Conservation (phyloP, 2,329 filamentous ascomycete genomes). For the Colletotrichum cordylinicola region DNA sequence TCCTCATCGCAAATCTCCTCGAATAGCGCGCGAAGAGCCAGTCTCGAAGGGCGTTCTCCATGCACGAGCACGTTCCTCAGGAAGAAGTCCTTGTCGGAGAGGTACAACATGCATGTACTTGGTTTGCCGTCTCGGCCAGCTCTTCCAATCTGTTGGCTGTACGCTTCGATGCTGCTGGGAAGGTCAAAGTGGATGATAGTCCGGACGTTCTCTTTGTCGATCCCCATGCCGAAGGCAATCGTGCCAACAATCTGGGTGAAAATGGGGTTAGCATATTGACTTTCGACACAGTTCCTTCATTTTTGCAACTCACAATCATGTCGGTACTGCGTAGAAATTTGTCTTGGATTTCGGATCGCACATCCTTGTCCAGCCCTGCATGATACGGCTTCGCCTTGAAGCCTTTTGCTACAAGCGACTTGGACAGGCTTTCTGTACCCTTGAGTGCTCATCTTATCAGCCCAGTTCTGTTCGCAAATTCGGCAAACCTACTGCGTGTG, state of each 20-base stretch:
- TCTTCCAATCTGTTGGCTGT: slow-evolving; percentile 63
- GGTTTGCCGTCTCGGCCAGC: slow-evolving; percentile 58
- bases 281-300: rapidly evolving
- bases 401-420: slow-evolving; percentile 36
- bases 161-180: slow-evolving; percentile 58
- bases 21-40: slow-evolving; percentile 53
- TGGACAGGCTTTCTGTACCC: slow-evolving; percentile 52
- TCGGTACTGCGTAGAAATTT: slow-evolving; percentile 53
- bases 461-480: background rate
- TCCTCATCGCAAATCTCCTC: slow-evolving; percentile 53
- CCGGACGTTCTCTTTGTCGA: slow-evolving; percentile 60
- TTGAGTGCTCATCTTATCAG: background rate
- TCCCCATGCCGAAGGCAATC: slow-evolving; percentile 66
- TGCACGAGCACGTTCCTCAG: slow-evolving; percentile 64
- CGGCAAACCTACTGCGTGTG: slow-evolving; percentile 46
- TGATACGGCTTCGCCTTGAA: slow-evolving; percentile 54
- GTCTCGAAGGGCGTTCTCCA: slow-evolving; percentile 61
- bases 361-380: slow-evolving; percentile 51
- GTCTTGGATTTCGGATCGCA: slow-evolving; percentile 54
- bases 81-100: slow-evolving; percentile 63
- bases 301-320: slow-evolving; percentile 30
- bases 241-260: slow-evolving; percentile 51
- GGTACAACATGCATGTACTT: slow-evolving; percentile 63
- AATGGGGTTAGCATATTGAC: background rate
- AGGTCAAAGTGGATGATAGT: slow-evolving; percentile 60